Evolutionary conservation across 805 yeast species (phyloP).

Genomic region (Lipomyces mesembrius): DNA sequence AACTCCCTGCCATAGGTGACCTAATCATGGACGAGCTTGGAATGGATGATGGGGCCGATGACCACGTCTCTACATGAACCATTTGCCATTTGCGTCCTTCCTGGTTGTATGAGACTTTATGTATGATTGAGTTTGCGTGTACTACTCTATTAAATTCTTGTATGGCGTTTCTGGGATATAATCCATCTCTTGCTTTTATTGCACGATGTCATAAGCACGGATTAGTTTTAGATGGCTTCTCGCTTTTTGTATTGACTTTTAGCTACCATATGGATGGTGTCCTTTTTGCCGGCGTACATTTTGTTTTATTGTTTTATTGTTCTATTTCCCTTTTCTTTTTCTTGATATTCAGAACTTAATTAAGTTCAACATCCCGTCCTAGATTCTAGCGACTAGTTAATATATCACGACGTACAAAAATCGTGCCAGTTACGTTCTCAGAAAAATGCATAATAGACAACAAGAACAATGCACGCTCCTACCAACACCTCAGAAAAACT

Average conservation of each 20-base stretch:
- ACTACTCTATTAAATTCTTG: background rate
- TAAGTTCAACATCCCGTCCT: background rate
- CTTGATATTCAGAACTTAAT: background rate
- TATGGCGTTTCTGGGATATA: slow-evolving; percentile 8
- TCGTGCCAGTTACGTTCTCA: background rate
- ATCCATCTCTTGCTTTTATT: background rate
- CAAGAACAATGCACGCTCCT: slow-evolving; percentile 20
- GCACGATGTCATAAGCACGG: background rate
- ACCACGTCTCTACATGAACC: background rate
- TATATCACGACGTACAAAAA: background rate
- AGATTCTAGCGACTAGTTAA: background rate
- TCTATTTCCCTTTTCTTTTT: background rate
- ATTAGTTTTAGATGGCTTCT: background rate
- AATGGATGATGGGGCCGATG: background rate
- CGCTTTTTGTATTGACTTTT: background rate
- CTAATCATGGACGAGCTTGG: background rate
- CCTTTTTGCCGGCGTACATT: slow-evolving; percentile 8
- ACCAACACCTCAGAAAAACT: slow-evolving; percentile 15
- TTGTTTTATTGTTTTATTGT: slow-evolving; percentile 7
- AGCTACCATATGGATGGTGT: background rate
- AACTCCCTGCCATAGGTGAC: background rate
- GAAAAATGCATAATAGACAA: slow-evolving; percentile 27
- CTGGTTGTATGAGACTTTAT: background rate
- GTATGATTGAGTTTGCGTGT: background rate
- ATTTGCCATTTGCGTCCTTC: background rate